Percentiles rank a stretch among this genome's conserved stretches.
These are phyloP conservation scores for Colletotrichum musicola DNA, from an alignment of 2,329 filamentous ascomycete genomes.

Conservation along the genomic window DNA sequence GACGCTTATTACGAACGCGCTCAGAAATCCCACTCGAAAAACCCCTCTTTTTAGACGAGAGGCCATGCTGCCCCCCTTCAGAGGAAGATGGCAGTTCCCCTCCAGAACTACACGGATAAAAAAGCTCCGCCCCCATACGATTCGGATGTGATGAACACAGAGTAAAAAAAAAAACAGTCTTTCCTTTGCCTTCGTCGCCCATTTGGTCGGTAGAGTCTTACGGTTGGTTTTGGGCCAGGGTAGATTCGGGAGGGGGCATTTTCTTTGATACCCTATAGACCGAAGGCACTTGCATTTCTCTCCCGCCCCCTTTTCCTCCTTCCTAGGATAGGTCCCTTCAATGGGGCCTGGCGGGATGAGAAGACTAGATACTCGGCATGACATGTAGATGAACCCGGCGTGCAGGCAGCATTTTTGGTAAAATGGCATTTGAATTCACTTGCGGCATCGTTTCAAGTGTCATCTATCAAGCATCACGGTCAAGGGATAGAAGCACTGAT, in stretches of 20 bases:
- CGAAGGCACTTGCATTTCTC: conserved; percentile 34
- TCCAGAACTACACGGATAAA: background rate
- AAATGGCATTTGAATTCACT: background rate
- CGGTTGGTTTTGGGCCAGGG: conserved; percentile 28
- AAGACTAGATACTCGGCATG: conserved; percentile 32
- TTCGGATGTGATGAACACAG: background rate
- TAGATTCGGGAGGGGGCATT: conserved; percentile 37
- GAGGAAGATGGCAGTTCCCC: conserved; percentile 5
- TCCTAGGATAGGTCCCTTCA: background rate
- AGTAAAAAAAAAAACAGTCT: too few relatives aligned
- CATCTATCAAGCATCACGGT: background rate
- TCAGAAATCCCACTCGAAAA: background rate
- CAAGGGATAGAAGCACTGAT: too few relatives aligned
- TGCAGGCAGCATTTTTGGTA: conserved; percentile 23
- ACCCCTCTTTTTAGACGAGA: background rate
- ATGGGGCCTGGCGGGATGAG: conserved; percentile 6
- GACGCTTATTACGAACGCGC: too few relatives aligned
- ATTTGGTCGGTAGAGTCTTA: background rate
- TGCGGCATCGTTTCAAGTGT: background rate
- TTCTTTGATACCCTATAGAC: conserved; percentile 39
- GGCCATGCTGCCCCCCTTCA: background rate
- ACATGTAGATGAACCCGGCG: conserved; percentile 34
- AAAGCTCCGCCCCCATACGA: background rate
- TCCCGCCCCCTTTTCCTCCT: background rate
- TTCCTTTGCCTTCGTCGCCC: background rate